Percentiles rank a stretch among this genome's conserved stretches.
Conservation (phyloP, 2,329 filamentous ascomycete genomes). For the Cercospora brassicicola region DNA sequence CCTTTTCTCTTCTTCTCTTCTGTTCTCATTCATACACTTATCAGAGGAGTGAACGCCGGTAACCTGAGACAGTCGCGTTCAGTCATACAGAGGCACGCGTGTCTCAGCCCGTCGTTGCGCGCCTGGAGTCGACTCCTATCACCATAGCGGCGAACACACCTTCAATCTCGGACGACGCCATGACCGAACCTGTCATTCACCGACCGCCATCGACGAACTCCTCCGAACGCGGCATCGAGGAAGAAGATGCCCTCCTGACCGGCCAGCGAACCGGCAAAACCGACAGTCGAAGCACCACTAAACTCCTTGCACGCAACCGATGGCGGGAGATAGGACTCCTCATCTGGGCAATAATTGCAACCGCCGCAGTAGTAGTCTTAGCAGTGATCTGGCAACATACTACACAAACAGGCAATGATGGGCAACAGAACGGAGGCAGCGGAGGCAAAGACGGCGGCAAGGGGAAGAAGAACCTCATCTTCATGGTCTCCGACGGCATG, state of each 20-base stretch:
- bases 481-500: slow-evolving; percentile 99
- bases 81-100: neutral
- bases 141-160: neutral
- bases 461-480: slow-evolving; percentile 88
- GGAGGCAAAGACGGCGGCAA: slow-evolving; percentile 24
- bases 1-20: neutral
- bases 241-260: slow-evolving; percentile 61
- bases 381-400: slow-evolving; percentile 75
- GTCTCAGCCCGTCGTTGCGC: neutral
- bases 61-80: neutral
- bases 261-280: slow-evolving; percentile 47
- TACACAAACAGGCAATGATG: slow-evolving; percentile 15
- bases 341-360: slow-evolving; percentile 78
- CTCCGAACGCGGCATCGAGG: slow-evolving; percentile 59
- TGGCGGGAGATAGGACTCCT: slow-evolving; percentile 78
- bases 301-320: slow-evolving; percentile 42
- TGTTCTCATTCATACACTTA: neutral
- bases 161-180: neutral
- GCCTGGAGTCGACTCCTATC: neutral
- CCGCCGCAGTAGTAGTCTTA: slow-evolving; percentile 73
- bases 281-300: slow-evolving; percentile 40
- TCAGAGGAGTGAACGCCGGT: neutral
- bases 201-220: slow-evolving; percentile 59
- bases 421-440: neutral
- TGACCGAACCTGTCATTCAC: slow-evolving; percentile 53